A percentile compares a stretch with the other conserved stretches of the same genome.
Evolutionary conservation across 129 eudicot species (phyloP).

Genomic region (Arctium minus): DNA sequence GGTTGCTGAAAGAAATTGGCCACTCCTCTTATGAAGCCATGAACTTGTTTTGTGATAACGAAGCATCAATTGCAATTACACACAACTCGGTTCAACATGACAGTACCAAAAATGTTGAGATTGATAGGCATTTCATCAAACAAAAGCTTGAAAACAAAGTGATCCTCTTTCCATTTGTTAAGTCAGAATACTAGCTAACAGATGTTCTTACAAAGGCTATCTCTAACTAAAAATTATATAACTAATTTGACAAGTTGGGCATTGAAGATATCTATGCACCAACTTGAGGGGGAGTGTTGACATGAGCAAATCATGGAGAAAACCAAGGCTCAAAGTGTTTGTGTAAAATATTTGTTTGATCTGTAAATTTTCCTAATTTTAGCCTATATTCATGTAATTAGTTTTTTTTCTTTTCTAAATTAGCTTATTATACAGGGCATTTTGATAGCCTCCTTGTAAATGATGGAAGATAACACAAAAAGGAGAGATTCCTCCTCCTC

Average conservation of each 20-base stretch:
- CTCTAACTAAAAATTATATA: not conserved
- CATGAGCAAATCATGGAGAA: not conserved
- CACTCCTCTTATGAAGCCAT: too few species aligned
- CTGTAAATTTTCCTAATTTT: too few species aligned
- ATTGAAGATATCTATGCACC: not conserved
- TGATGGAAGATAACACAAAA: too few species aligned
- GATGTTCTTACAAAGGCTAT: conserved; percentile 5
- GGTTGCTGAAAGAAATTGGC: not conserved
- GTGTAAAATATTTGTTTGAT: too few species aligned
- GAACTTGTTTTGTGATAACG: conserved; percentile 8
- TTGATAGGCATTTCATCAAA: not conserved
- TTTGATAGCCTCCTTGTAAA: too few species aligned
- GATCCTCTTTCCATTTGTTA: not conserved
- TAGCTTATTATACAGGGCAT: too few species aligned
- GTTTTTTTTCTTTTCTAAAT: too few species aligned
- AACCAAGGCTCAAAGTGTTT: too few species aligned
- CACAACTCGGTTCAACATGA: conserved; percentile 1
- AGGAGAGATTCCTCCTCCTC: too few species aligned
- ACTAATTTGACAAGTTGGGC: not conserved
- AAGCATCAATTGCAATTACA: not conserved
- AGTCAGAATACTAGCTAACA: not conserved
- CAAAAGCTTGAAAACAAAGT: not conserved
- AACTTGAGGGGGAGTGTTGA: conserved; percentile 8
- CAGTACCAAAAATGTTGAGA: not conserved
- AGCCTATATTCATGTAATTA: too few species aligned